Base-by-base conservation (phyloP, 306 rosid species). In the Inga oerstediana region DNA sequence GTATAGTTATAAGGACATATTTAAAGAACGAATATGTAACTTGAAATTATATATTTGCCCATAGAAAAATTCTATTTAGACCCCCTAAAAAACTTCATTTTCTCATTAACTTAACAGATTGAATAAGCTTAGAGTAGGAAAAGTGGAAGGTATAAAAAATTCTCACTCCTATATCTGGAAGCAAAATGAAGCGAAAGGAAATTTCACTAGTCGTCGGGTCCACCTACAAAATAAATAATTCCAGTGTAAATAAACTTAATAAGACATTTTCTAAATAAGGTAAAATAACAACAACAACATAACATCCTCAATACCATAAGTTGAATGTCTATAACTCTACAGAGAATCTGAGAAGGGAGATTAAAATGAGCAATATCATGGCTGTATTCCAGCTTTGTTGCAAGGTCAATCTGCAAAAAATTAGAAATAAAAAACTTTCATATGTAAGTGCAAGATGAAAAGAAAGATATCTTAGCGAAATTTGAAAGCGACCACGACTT, bases 81-180 rank as follows among this genome's bases (percentile, higher is more conserved):
- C 0, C 54, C 54, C 54, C 30, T 27, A 27, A 27, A 27, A 27
- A 27, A 27, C 7, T 7, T 49, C 56, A 14, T 15, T 15, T 15
- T 15, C 56, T 15, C 59, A 52, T 52, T 16, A 52, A 51, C 58
- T 1, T 0, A 10, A 46, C 13, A 72, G 12, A 64, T 35, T 54
- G 43, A 39, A 5, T 39, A 39, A 1, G 6, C 43, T 39, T 39
- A 1, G 6, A 39, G 43, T 6, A 58, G 61, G 27, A 72, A 22
- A 86, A 80, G 48, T 56, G 0, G 43, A 44, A 77, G 27, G 82
- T n/a, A 51, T 17, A 76, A 56, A 83, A 80, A 79, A 37, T 56
- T 75, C 95, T 87, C 84, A 91, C 97, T 84, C 88, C 85, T 67
- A 76, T 59, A 78, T 92, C 96, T 6, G 97, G 98, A n/a, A 88